Evolutionary conservation across 352 stramenopile genomes (phyloP), one percentile per base, ranked within the genome.

Genomic region (Phytophthora pistaciae): DNA sequence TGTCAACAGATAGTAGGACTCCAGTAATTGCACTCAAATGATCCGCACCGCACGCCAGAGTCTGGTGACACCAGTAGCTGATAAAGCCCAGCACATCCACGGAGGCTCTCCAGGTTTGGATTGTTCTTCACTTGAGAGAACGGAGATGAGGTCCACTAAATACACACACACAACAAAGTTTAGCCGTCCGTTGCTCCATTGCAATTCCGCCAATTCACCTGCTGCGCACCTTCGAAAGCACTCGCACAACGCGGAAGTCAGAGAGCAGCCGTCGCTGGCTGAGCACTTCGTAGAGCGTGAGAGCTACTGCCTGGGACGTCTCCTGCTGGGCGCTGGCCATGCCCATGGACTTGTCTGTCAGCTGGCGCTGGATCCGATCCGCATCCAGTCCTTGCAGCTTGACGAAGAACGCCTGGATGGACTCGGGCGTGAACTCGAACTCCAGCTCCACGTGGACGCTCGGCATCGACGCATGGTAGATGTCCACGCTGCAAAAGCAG

Each of bases 31-130:
- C 7, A 50, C 44, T 20, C 44, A 42, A 44, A 29, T 55, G 16
- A 11, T 46, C 46, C 70, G 31, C 66, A 96, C 90, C 89, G 78
- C 50, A 97, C 81, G 20, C 77, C 79, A n/a, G 87, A 56, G n/a
- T 96, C 90, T 5, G 90, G 89, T 3, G 85, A 94, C 5, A 97
- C 82, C 16, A 96, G 70, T 33, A 94, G 68, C 11, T 95, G 82
- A 57, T 91, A 92, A 5, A 96, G 61, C 0, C 90, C 90, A 50
- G 82, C 71, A 54, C 87, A 95, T n/a, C 78, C 67, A 5, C 74
- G 80, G n/a, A 94, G 70, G 14, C 71, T 68, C 18, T 92, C 68
- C 31, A 90, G 64, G 21, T 84, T 74, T 38, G 83, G 59, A 21
- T 78, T 79, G 8, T 69, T 64, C 52, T 82, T 85, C 10, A 79